These are phyloP conservation scores for Linum tenue DNA, from an alignment of 345 rosid species.

Conservation along the genomic window DNA sequence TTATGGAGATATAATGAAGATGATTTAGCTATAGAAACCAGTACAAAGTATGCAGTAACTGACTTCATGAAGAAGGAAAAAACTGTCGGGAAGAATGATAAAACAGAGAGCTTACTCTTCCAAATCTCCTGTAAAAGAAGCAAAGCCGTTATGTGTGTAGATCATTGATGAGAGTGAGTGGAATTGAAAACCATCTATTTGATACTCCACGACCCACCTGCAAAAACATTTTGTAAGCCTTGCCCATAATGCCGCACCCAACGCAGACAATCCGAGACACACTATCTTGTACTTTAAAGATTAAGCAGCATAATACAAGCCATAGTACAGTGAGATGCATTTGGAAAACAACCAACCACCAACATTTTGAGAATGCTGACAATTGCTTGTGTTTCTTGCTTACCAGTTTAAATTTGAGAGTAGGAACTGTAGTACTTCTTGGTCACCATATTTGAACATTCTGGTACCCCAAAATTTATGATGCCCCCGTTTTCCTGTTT, in stretches of 20 bases:
- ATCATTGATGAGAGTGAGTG: slow-evolving; percentile 94
- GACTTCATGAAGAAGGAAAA: neutral
- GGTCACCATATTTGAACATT: slow-evolving; percentile 90
- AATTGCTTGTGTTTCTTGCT: slow-evolving; percentile 12
- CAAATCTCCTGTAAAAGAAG: slow-evolving; percentile 59
- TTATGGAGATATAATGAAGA: too few species aligned
- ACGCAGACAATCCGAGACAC: slow-evolving; percentile 3
- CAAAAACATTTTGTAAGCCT: slow-evolving; percentile 28
- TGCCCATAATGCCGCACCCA: slow-evolving; percentile 11
- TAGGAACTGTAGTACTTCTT: slow-evolving; percentile 82
- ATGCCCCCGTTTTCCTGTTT: slow-evolving; percentile 81
- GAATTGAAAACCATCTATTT: slow-evolving; percentile 87
- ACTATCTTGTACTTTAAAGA: slow-evolving; percentile 3
- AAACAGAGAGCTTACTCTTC: slow-evolving; percentile 69
- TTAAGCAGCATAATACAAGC: neutral
- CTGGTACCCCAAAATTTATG: slow-evolving; percentile 98
- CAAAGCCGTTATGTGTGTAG: slow-evolving; percentile 92
- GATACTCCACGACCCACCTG: slow-evolving; percentile 95
- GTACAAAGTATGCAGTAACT: too few species aligned
- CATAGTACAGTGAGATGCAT: neutral
- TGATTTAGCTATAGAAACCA: too few species aligned
- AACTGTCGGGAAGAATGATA: slow-evolving; percentile 3
- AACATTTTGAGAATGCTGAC: slow-evolving; percentile 1
- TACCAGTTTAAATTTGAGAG: slow-evolving; percentile 95
- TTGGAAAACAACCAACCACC: neutral